A percentile compares a stretch with the other conserved stretches of the same genome.
Evolutionary conservation across 306 rosid genomes (phyloP).

Genomic region (Trifolium dubium): DNA sequence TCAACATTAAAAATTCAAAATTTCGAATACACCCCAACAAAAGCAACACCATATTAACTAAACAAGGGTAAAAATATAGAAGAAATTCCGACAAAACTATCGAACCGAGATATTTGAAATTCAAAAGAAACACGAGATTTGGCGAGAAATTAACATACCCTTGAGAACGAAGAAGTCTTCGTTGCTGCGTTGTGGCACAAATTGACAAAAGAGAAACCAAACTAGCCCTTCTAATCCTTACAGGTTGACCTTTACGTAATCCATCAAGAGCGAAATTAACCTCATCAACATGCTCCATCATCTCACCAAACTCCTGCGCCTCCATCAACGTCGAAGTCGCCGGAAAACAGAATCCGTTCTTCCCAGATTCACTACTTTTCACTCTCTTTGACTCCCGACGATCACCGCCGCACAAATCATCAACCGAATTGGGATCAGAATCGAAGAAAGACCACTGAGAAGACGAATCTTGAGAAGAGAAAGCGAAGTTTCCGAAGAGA

Average conservation of each 20-base stretch:
- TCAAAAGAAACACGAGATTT: too few species aligned
- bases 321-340: conserved; percentile 93
- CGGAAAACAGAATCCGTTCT: conserved; percentile 50
- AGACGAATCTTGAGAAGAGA: conserved; percentile 86
- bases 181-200: conserved; percentile 78
- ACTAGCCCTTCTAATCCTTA: conserved; percentile 95
- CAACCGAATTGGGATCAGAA: conserved; percentile 62
- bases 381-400: conserved; percentile 63
- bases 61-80: neutral
- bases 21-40: conserved; percentile 19
- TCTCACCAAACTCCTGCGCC: conserved; percentile 99
- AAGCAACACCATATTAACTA: too few species aligned
- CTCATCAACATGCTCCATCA: conserved; percentile 98
- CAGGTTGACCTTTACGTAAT: conserved; percentile 78
- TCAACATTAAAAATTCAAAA: conserved; percentile 27
- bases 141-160: conserved; percentile 59
- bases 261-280: conserved; percentile 98
- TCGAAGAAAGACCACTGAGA: conserved; percentile 80
- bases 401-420: conserved; percentile 48
- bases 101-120: neutral
- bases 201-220: conserved; percentile 77
- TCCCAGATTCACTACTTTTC: conserved; percentile 32
- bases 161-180: conserved; percentile 87
- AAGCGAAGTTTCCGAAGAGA: conserved; percentile 51
- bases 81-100: neutral